Percentiles rank a stretch among this genome's conserved stretches.
Evolutionary conservation across 495 filamentous ascomycete genomes (phyloP).

Genomic region (Cercophora samala): DNA sequence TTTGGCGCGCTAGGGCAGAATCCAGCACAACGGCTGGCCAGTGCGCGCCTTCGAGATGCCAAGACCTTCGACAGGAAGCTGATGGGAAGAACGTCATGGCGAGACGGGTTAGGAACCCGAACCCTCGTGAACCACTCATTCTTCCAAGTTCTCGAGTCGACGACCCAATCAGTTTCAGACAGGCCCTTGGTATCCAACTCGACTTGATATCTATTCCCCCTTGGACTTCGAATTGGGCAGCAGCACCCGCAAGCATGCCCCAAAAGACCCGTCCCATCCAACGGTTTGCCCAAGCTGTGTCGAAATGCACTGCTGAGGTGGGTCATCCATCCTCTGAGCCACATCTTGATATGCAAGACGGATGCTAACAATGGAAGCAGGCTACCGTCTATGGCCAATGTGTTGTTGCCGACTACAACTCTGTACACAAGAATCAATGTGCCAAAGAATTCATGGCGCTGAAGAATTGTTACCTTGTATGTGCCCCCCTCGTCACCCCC

Average conservation of each 20-base stretch:
- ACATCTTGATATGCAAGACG: neutral
- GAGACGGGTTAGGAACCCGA: neutral
- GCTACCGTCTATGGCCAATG: constrained; percentile 87
- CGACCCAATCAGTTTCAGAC: neutral
- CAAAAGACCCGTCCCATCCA: constrained; percentile 68
- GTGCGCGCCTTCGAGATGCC: neutral
- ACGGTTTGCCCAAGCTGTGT: constrained; percentile 77
- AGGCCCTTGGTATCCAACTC: neutral
- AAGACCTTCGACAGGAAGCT: neutral
- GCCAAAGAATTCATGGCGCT: constrained; percentile 76
- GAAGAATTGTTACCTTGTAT: constrained; percentile 86
- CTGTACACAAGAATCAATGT: constrained; percentile 89
- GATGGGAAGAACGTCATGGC: neutral
- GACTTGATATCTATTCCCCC: neutral
- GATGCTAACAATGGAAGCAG: constrained; percentile 41
- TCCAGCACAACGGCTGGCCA: neutral
- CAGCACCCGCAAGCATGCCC: constrained; percentile 24
- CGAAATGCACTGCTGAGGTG: constrained; percentile 82
- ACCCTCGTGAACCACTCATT: neutral
- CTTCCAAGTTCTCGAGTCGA: neutral
- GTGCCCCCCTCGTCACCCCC: constrained; percentile 19
- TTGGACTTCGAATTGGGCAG: neutral
- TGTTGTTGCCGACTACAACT: constrained; percentile 84
- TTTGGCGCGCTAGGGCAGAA: constrained; percentile 3
- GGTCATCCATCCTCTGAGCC: constrained; percentile 13